phyloP scores from a whole-genome alignment of 2,329 filamentous ascomycete species.

The Aspergillus vadensis region DNA sequence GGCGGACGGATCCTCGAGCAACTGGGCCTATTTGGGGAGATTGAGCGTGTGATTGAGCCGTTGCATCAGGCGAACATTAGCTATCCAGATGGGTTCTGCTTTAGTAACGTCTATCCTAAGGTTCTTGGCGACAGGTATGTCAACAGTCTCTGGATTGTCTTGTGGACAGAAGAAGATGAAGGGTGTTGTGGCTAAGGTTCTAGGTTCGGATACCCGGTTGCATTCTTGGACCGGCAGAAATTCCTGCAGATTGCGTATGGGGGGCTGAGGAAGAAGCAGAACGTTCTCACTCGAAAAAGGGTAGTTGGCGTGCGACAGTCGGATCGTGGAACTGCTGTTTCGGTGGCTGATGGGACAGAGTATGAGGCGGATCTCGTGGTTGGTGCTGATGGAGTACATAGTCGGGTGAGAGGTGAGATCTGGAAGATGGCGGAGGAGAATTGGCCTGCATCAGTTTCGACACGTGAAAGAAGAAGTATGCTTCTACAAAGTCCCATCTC shows the following conservation, averaged over 20 bases:
- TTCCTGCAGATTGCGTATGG: constrained; percentile 28
- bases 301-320: constrained; percentile 31
- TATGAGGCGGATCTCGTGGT: constrained; percentile 42
- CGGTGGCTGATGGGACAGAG: constrained; percentile 36
- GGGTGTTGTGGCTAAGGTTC: neutral
- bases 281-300: constrained; percentile 28
- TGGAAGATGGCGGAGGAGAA: constrained; percentile 22
- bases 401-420: constrained; percentile 41
- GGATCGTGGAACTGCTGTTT: constrained; percentile 30
- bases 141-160: no score
- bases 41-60: constrained; percentile 21
- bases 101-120: constrained; percentile 10
- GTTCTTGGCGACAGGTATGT: constrained; percentile 14
- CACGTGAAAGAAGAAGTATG: constrained; percentile 14
- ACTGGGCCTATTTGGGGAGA: constrained; percentile 14
- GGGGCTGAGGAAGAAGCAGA: constrained; percentile 33
- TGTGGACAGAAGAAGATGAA: neutral
- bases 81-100: constrained; percentile 17
- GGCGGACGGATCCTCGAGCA: constrained; percentile 23
- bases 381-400: constrained; percentile 49
- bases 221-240: constrained; percentile 21
- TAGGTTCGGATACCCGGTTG: constrained; percentile 24
- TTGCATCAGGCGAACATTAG: constrained; percentile 11
- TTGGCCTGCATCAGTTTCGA: neutral
- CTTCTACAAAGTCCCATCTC: neutral